Conservation (phyloP, 2,329 filamentous ascomycete genomes). For the Karstenula rhodostoma region DNA sequence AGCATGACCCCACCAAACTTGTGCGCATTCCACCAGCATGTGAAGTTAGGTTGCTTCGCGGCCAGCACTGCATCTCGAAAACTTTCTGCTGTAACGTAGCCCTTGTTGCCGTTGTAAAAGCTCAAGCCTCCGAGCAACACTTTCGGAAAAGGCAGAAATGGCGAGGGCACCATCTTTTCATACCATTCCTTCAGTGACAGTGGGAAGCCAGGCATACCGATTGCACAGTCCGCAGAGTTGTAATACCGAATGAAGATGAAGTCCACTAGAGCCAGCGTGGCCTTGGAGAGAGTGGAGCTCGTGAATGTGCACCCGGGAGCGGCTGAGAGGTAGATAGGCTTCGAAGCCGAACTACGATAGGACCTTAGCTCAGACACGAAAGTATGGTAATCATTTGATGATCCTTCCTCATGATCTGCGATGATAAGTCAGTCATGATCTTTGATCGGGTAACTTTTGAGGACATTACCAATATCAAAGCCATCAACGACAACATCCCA, state of each 20-base stretch:
- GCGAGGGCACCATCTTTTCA: not conserved
- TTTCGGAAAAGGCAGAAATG: slow-evolving; percentile 1
- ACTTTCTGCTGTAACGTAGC: not conserved
- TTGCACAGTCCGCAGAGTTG: slow-evolving; percentile 6
- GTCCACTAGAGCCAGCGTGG: slow-evolving; percentile 3
- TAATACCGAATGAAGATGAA: slow-evolving; percentile 15
- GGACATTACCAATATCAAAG: slow-evolving; percentile 3
- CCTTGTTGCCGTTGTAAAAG: slow-evolving; percentile 7
- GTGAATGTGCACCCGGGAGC: slow-evolving; percentile 7
- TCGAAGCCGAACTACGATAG: not conserved
- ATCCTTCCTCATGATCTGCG: slow-evolving; percentile 7
- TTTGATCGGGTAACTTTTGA: not conserved
- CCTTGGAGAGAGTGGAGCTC: not conserved
- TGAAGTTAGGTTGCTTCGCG: slow-evolving; percentile 6
- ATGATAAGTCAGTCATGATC: not conserved
- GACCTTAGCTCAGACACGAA: slow-evolving; percentile 2
- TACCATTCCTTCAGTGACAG: slow-evolving; percentile 8
- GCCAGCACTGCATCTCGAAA: not conserved
- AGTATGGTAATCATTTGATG: not conserved
- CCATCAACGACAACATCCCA: slow-evolving; percentile 5
- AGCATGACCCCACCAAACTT: slow-evolving; percentile 10
- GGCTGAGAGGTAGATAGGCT: slow-evolving; percentile 10
- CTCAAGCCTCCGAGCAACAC: slow-evolving; percentile 10
- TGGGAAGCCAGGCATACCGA: slow-evolving; percentile 1
- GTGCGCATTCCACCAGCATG: slow-evolving; percentile 8